Evolutionary conservation across 345 rosid species (phyloP), one percentile per base, ranked within the genome.

Genomic region (Euclidium syriacum): DNA sequence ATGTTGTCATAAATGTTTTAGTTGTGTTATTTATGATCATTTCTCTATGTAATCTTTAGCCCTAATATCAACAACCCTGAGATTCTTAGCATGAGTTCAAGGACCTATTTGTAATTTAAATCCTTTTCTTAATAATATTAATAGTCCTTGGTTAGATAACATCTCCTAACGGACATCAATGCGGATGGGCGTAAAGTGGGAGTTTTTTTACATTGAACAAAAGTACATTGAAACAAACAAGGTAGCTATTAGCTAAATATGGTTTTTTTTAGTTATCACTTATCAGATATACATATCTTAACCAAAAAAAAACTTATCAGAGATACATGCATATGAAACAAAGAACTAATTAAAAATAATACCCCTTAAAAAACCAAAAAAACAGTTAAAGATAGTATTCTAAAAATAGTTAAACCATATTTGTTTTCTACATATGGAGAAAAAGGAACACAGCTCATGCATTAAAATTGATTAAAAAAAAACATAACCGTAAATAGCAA

Each of bases 1-100:
- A 44, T 57, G 58, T 57, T 67, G 58, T 67, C 15, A 48, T 27
- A 39, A 67, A 19, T 48, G 63, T 55, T 19, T 66, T 57, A 51
- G 38, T 38, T 38, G 42, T 67, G 58, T 57, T 57, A 11, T 38
- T 46, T 35, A 64, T 52, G 33, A 64, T 40, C 14, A 35, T 17
- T 64, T 14, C 23, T 44, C 42, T n/a, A 18, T 25, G 62, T 44
- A 44, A 65, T 46, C 48, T 66, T n/a, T 46, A 56, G 57, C 56
- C 14, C 9, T 30, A 55, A 56, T 53, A 27, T n/a, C 52, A 44
- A 44, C 29, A 36, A 56, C 57, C 71, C 46, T 46, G 24, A 18
- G 6, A 24, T 9, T 33, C 2, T 53, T 39, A n/a, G n/a, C n/a
- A 25, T 65, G 54, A n/a, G 62, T 65, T 65, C 3, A 2, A 11